Conservation (phyloP, 129 eudicot species). For the Tagetes patula region DNA sequence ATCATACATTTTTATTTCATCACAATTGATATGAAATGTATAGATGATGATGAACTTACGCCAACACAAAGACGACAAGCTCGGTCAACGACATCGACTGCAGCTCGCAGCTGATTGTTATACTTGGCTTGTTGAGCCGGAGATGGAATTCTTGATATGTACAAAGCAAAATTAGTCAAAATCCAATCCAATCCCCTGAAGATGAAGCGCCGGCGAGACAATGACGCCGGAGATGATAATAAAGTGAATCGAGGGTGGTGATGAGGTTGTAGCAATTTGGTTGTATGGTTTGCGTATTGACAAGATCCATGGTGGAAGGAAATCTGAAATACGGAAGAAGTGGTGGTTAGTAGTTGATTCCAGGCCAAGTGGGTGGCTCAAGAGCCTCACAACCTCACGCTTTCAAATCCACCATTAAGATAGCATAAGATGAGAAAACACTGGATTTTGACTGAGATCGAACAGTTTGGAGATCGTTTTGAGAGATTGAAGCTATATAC, state of each 20-base stretch:
- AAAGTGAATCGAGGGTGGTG: background rate
- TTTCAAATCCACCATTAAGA: too few species aligned
- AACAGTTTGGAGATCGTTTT: too few species aligned
- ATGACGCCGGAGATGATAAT: slow-evolving; percentile 26
- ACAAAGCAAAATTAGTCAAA: too few species aligned
- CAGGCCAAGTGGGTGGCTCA: too few species aligned
- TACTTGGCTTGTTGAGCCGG: slow-evolving; percentile 63
- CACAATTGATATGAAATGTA: background rate
- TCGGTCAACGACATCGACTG: slow-evolving; percentile 72
- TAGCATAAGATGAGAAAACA: too few species aligned
- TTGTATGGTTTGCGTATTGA: background rate
- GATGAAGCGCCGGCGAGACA: slow-evolving; percentile 37
- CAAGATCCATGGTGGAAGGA: too few species aligned
- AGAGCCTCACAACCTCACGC: too few species aligned
- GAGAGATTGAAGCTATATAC: too few species aligned
- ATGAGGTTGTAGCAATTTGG: slow-evolving; percentile 32
- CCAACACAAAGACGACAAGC: slow-evolving; percentile 88
- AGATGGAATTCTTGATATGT: slow-evolving; percentile 71
- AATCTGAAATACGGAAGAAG: too few species aligned
- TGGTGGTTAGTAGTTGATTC: too few species aligned
- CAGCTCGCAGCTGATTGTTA: slow-evolving; percentile 66
- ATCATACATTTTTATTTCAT: too few species aligned
- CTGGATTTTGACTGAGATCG: too few species aligned
- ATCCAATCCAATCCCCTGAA: slow-evolving; percentile 27
- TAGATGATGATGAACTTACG: slow-evolving; percentile 31